Evolutionary conservation across 768 basidiomycete species (phyloP).

Genomic region (Suillus variegatus): DNA sequence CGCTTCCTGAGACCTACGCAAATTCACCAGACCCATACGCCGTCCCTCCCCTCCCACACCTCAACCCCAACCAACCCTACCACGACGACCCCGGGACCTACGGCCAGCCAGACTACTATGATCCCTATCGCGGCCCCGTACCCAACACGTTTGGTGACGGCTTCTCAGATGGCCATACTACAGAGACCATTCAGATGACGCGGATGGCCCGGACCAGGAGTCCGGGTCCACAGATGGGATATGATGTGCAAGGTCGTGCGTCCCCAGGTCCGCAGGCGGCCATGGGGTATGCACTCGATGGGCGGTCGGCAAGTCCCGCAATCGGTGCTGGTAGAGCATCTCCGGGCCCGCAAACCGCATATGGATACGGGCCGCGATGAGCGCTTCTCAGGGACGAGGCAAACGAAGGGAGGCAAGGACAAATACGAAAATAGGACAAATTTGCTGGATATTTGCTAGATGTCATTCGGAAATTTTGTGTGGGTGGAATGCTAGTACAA

Average conservation of each 20-base stretch:
- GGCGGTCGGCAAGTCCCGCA: conserved; percentile 30
- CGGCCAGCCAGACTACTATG: conserved; percentile 57
- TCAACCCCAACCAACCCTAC: conserved; percentile 79
- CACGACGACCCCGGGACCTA: conserved; percentile 62
- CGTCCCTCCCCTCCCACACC: conserved; percentile 77
- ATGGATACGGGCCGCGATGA: conserved; percentile 40
- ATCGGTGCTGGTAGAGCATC: conserved; percentile 36
- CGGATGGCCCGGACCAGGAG: conserved; percentile 48
- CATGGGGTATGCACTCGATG: conserved; percentile 35
- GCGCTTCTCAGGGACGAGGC: background rate
- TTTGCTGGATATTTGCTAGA: conserved; percentile 10
- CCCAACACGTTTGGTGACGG: conserved; percentile 61
- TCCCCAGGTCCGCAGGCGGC: conserved; percentile 47
- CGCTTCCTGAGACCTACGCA: conserved; percentile 41
- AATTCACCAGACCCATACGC: conserved; percentile 69
- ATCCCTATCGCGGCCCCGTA: conserved; percentile 80
- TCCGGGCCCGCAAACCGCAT: conserved; percentile 50
- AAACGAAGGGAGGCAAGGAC: background rate
- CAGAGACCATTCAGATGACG: conserved; percentile 77
- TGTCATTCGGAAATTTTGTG: conserved; percentile 13
- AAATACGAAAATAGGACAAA: background rate
- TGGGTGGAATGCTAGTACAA: conserved; percentile 17
- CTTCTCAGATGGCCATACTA: conserved; percentile 28
- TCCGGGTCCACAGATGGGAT: conserved; percentile 45
- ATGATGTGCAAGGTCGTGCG: conserved; percentile 35